Evolutionary conservation across 2,329 filamentous ascomycete species (phyloP), one percentile per base, ranked within the genome.

Genomic region (Penicillium polonicum): DNA sequence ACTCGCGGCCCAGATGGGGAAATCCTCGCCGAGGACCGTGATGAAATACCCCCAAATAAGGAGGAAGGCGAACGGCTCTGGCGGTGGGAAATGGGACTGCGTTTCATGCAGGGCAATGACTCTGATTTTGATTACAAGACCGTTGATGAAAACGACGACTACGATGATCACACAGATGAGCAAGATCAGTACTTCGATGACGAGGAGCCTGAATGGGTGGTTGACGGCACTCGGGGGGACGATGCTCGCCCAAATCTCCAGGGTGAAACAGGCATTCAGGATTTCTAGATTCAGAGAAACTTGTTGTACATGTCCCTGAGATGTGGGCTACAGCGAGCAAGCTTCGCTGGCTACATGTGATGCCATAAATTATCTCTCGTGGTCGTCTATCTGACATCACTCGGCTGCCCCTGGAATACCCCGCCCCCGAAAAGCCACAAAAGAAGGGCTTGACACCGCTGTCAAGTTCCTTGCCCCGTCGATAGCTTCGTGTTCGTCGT

Each of bases 101-200:
- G 91, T 36, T 96, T 96, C 67, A 74, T 96, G 31, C 77, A 81
- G 21, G 92, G 92, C 0, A 82, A 82, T 6, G 92, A 95, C 68
- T 80, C 82, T 1, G 91, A 95, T 48, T 93, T 95, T 66, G 88
- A 93, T 60, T 96, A 96, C 70, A 72, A 67, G 1, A 67, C 63
- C 3, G 87, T 96, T 5, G 92, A 96, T 69, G 77, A 78, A 36
- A 86, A 89, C 67, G 87, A 91, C 31, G 86, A 87, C 21, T 87
- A 86, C 55, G 91, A 96, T 70, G 85, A 87, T 73, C 71, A 75
- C 79, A 73, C 81, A 69, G 79, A 84, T 78, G 81, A 83, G 63
- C 82, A 93, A 72, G 90, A 96, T 38, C 82, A 81, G 21, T 96
- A 90, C 79, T 92, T 95, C 69, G 90, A 92, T 23, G 85, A 86